Base-by-base conservation (phyloP, 2,329 filamentous ascomycete species). In the Cercospora janseana region DNA sequence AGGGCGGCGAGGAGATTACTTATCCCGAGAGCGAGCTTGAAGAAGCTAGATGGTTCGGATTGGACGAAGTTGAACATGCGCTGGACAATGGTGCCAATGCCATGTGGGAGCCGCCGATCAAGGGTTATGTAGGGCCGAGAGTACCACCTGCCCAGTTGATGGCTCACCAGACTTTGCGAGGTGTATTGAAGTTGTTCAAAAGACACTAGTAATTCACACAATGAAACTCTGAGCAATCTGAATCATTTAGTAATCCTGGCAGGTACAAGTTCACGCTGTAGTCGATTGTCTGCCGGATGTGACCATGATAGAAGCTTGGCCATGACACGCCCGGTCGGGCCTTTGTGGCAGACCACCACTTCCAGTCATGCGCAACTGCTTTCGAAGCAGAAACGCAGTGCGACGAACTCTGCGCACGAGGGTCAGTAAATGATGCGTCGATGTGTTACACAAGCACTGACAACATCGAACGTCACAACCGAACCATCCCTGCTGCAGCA, bases 101-200 rank as follows among this genome's bases (percentile, higher is more conserved):
- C 4, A 60, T 60, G 58, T 60, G 58, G 58, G 58, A 60, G 13
- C 51, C 56, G 12, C 58, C 58, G 13, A 56, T 58, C 10, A 57
- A 52, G 29, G 50, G 55, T 12, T 54, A 60, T 56, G 42, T 49
- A 21, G 55, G 52, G 12, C 55, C 55, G n/a, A 48, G 57, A 46
- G 53, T 60, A 12, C 57, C 57, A 9, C 53, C 53, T 4, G 44
- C 38, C 7, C 54, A 58, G 42, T 27, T 60, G 10, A 58, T 60
- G 58, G 58, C 56, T 18, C 58, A 60, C 48, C 55, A 55, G 23
- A 52, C 55, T 13, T 31, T 59, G 16, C 50, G 53, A 37, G 57
- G 57, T 8, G 57, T 58, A 24, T 28, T 60, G 34, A 56, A 47
- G 35, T 43, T 58, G 24, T 60, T 60, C 44, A 54, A 54, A 9